These are phyloP conservation scores for Herpetomonas tarakana DNA, from an alignment of 208 protist species.

Conservation along the genomic window DNA sequence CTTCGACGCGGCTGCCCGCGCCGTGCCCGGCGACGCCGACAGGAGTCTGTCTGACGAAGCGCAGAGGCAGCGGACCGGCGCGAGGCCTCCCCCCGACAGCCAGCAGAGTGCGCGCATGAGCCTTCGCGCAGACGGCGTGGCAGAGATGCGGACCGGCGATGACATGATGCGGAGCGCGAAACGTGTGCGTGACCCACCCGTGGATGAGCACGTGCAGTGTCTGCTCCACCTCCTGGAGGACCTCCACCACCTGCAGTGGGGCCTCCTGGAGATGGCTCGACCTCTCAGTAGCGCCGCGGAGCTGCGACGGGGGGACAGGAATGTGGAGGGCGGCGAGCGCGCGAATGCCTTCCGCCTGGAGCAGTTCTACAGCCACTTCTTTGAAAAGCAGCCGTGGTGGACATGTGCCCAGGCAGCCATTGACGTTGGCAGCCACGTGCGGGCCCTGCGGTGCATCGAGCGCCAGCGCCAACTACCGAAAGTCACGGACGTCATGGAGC, in stretches of 20 bases:
- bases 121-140: conserved; percentile 42
- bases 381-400: conserved; percentile 34
- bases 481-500: conserved; percentile 12
- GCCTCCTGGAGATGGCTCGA: conserved; percentile 27
- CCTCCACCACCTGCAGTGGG: conserved; percentile 58
- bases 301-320: too few relatives aligned
- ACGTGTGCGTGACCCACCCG: background rate
- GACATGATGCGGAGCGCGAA: background rate
- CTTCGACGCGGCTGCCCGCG: conserved; percentile 19
- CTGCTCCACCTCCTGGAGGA: conserved; percentile 66
- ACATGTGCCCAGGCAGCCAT: conserved; percentile 46
- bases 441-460: conserved; percentile 76
- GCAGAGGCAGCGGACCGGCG: too few relatives aligned
- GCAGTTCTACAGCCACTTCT: conserved; percentile 33
- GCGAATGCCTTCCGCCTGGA: conserved; percentile 29
- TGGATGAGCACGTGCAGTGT: conserved; percentile 75
- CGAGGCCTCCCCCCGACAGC: too few relatives aligned
- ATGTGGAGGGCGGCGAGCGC: too few relatives aligned
- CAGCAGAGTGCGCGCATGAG: conserved; percentile 11
- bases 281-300: too few relatives aligned
- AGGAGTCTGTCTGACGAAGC: background rate
- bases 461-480: conserved; percentile 47
- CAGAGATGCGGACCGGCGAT: conserved; percentile 6
- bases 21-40: conserved; percentile 3
- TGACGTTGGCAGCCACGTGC: conserved; percentile 68